These are phyloP conservation scores for Sporisorium exsertum DNA, from an alignment of 1,284 basidiomycete genomes.

Conservation along the genomic window DNA sequence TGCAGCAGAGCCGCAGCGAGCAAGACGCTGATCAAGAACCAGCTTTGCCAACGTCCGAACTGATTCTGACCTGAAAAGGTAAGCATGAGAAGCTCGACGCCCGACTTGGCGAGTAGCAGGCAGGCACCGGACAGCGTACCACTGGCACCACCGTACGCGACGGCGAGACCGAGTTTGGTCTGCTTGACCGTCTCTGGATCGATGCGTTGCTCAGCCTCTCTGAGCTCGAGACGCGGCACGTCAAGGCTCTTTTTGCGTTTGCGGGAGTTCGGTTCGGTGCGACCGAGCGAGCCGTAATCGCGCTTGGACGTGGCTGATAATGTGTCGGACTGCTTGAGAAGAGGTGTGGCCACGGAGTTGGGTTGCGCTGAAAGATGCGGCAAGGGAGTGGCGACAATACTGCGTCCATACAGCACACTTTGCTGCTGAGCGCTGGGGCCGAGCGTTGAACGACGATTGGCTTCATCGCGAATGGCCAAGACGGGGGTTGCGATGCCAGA, in stretches of 20 bases:
- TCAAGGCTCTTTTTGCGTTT: constrained; percentile 39
- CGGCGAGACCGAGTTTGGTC: constrained; percentile 79
- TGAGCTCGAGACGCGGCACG: constrained; percentile 43
- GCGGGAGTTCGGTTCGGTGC: constrained; percentile 19
- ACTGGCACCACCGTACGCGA: constrained; percentile 88
- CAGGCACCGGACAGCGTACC: constrained; percentile 95
- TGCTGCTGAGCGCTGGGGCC: constrained; percentile 18
- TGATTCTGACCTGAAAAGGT: constrained; percentile 82
- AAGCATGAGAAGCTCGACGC: constrained; percentile 86
- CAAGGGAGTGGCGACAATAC: constrained; percentile 30
- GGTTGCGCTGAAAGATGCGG: constrained; percentile 4
- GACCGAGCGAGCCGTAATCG: constrained; percentile 43
- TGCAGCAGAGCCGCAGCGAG: constrained; percentile 78
- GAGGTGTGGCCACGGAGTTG: not conserved
- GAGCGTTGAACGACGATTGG: constrained; percentile 16
- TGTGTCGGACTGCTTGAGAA: not conserved
- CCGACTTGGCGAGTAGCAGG: constrained; percentile 91
- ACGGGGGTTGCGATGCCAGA: constrained; percentile 65
- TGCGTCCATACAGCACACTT: constrained; percentile 30
- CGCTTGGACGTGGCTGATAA: constrained; percentile 13
- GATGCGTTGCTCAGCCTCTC: constrained; percentile 32
- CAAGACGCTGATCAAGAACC: constrained; percentile 80
- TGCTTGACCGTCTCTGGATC: constrained; percentile 39
- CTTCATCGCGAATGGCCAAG: constrained; percentile 51
- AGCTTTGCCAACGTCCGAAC: constrained; percentile 83